Evolutionary conservation across 1,284 basidiomycete genomes (phyloP).

Genomic region (Hemileia vastatrix): DNA sequence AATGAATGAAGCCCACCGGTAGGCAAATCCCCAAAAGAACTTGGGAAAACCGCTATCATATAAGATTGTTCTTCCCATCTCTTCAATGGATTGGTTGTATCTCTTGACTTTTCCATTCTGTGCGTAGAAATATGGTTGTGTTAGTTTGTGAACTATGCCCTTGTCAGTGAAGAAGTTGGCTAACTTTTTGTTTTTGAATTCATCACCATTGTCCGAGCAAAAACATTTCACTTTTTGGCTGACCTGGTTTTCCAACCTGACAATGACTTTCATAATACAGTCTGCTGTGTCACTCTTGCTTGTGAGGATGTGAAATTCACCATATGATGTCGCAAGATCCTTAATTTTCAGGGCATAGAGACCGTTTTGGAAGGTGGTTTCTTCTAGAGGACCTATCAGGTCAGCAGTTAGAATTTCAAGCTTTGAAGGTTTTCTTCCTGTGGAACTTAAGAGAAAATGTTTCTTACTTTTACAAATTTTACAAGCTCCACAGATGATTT

Average conservation of each 20-base stretch:
- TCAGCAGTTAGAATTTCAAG: background rate
- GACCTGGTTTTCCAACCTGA: background rate
- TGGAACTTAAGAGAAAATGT: background rate
- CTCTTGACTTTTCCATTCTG: background rate
- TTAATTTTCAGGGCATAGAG: background rate
- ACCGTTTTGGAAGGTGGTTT: background rate
- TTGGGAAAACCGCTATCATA: background rate
- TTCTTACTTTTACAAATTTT: background rate
- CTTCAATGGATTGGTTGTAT: background rate
- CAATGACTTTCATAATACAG: background rate
- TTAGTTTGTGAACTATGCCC: constrained; percentile 1
- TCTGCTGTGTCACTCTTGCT: background rate
- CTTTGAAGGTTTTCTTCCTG: no score
- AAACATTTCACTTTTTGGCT: background rate
- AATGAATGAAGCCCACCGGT: background rate
- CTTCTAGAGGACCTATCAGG: background rate
- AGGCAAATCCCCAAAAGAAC: constrained; percentile 5
- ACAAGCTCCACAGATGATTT: background rate
- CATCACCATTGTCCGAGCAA: constrained; percentile 1
- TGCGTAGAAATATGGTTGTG: constrained; percentile 1
- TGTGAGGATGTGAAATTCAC: background rate
- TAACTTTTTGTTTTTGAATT: background rate
- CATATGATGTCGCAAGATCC: background rate
- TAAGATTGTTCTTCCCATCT: constrained; percentile 5
- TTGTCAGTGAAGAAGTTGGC: background rate